These are phyloP conservation scores for Asterophora lycoperdoides DNA, from an alignment of 768 basidiomycete genomes.

Conservation along the genomic window DNA sequence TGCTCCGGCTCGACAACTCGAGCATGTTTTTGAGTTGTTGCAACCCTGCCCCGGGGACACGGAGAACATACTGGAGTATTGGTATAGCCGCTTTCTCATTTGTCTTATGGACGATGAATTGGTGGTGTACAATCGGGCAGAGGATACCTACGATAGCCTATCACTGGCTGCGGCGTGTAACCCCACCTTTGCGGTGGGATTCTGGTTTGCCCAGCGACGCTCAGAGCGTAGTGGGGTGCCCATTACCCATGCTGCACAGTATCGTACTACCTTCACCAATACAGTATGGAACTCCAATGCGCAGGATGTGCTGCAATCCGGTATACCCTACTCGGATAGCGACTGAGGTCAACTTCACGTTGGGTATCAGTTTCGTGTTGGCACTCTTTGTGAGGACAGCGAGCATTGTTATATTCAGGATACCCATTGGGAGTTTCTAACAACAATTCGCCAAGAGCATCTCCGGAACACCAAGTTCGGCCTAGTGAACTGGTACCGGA, in stretches of 20 bases:
- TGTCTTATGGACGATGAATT: neutral
- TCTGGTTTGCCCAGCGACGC: neutral
- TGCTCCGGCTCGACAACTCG: neutral
- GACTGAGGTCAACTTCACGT: too few relatives aligned
- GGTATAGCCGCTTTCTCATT: neutral
- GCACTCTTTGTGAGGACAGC: too few relatives aligned
- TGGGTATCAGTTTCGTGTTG: too few relatives aligned
- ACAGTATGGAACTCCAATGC: neutral
- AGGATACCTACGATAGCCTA: neutral
- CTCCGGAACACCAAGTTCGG: neutral
- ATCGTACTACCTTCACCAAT: neutral
- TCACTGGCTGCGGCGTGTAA: neutral
- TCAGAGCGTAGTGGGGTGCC: neutral
- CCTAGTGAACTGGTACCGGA: neutral
- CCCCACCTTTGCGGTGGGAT: neutral
- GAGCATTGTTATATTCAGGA: too few relatives aligned
- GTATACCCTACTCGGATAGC: neutral
- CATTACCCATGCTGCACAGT: neutral
- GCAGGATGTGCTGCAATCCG: neutral
- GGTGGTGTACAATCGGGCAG: neutral
- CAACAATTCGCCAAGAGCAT: neutral
- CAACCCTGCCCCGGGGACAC: conserved; percentile 6
- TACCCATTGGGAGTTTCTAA: neutral
- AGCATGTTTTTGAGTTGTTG: conserved; percentile 1
- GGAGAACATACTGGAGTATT: neutral